A percentile compares a stretch with the other conserved stretches of the same genome.
phyloP scores from a whole-genome alignment of 176 grass and related monocot species.

The Ensete glaucum region DNA sequence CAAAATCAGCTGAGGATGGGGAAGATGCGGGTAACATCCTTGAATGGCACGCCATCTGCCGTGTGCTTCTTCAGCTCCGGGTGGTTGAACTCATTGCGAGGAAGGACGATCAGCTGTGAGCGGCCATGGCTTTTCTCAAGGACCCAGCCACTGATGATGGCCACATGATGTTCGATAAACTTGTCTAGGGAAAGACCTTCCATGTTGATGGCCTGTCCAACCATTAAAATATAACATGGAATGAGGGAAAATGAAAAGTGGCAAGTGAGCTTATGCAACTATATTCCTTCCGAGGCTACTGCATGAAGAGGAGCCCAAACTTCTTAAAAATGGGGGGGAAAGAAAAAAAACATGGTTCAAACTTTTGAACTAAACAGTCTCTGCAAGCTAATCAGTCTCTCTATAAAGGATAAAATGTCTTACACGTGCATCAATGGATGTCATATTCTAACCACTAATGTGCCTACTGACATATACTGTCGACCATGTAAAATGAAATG shows the following conservation, averaged over 20 bases:
- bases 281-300: too few species aligned
- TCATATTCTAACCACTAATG: too few species aligned
- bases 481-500: too few species aligned
- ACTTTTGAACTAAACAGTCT: too few species aligned
- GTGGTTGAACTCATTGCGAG: conserved; percentile 73
- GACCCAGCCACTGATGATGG: conserved; percentile 71
- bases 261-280: neutral
- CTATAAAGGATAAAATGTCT: too few species aligned
- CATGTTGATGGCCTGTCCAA: conserved; percentile 71
- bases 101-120: conserved; percentile 69
- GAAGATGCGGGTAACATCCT: conserved; percentile 85
- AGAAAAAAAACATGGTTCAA: too few species aligned
- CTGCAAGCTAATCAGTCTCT: too few species aligned
- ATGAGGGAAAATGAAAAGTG: neutral
- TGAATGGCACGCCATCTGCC: conserved; percentile 53
- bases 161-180: conserved; percentile 74
- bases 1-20: conserved; percentile 65
- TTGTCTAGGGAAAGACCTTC: conserved; percentile 88
- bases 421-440: too few species aligned
- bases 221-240: neutral
- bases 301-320: too few species aligned
- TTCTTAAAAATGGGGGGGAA: too few species aligned
- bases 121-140: conserved; percentile 48
- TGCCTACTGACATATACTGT: too few species aligned
- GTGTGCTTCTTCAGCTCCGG: conserved; percentile 90